A percentile compares a stretch with the other conserved stretches of the same genome.
Conservation (phyloP, 2,329 filamentous ascomycete genomes). For the Neobulgaria alba region DNA sequence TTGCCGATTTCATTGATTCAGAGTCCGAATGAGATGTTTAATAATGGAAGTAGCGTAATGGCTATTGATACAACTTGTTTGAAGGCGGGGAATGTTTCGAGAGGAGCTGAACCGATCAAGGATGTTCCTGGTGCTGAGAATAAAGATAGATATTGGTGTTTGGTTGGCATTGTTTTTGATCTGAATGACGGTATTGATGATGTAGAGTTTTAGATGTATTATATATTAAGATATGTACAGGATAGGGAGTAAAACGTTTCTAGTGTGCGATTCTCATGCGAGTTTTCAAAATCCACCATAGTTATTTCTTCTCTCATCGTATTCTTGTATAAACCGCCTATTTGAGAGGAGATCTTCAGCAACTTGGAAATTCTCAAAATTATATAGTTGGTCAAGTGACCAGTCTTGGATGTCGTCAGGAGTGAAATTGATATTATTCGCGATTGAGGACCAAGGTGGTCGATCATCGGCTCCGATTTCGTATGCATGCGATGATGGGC, state of each 20-base stretch:
- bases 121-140: slow-evolving; percentile 3
- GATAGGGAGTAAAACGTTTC: background rate
- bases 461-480: slow-evolving; percentile 5
- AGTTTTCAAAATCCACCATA: slow-evolving; percentile 18
- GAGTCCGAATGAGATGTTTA: background rate
- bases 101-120: slow-evolving; percentile 5
- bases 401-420: slow-evolving; percentile 19
- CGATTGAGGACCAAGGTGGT: slow-evolving; percentile 15
- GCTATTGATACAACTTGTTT: slow-evolving; percentile 6
- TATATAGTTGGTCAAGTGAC: slow-evolving; percentile 20
- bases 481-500: slow-evolving; percentile 4
- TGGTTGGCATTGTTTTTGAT: slow-evolving; percentile 4
- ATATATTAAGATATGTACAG: background rate
- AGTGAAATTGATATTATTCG: slow-evolving; percentile 15
- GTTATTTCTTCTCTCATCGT: slow-evolving; percentile 21
- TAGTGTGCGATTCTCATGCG: too few relatives aligned
- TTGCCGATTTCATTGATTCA: too few relatives aligned
- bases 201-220: background rate
- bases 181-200: background rate
- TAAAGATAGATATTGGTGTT: background rate
- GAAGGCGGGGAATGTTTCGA: slow-evolving; percentile 3
- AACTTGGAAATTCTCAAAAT: slow-evolving; percentile 18
- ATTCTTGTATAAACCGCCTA: slow-evolving; percentile 18
- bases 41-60: background rate
- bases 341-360: slow-evolving; percentile 12